Evolutionary conservation across 345 rosid genomes (phyloP).

Genomic region (Draba incana): DNA sequence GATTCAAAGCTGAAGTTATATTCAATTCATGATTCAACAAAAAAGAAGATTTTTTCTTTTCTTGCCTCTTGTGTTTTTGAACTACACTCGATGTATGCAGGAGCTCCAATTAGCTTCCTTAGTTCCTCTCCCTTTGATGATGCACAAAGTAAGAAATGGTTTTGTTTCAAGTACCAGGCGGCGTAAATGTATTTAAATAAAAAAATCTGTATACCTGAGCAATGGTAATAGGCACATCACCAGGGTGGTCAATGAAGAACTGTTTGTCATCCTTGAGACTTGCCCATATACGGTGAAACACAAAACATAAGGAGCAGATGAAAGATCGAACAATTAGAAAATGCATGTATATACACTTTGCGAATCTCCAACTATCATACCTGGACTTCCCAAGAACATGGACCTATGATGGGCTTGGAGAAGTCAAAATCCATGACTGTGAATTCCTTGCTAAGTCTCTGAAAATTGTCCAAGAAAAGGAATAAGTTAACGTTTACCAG

Average conservation of each 20-base stretch:
- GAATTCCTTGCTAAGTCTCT: constrained; percentile 73
- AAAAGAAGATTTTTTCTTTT: not conserved
- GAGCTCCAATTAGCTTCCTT: constrained; percentile 75
- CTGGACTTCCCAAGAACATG: constrained; percentile 64
- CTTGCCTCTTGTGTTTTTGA: constrained; percentile 92
- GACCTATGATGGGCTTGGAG: constrained; percentile 58
- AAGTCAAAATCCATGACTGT: constrained; percentile 78
- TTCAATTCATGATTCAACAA: not conserved
- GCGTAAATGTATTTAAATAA: not conserved
- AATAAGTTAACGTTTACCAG: not conserved
- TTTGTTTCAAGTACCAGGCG: not conserved
- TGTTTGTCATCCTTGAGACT: constrained; percentile 96
- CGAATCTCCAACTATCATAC: constrained; percentile 42
- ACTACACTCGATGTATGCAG: constrained; percentile 94
- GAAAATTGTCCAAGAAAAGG: constrained; percentile 28
- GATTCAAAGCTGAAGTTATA: constrained; percentile 7
- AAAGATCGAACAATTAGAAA: no score
- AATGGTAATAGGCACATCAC: constrained; percentile 84
- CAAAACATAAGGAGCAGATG: constrained; percentile 28
- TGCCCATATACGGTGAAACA: constrained; percentile 43
- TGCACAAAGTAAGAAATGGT: constrained; percentile 16
- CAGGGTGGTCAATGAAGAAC: constrained; percentile 89
- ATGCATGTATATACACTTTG: constrained; percentile 13
- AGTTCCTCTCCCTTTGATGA: constrained; percentile 93
- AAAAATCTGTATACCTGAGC: constrained; percentile 57